phyloP scores from a whole-genome alignment of 2,329 filamentous ascomycete genomes.

The Incumbomyces lentus region DNA sequence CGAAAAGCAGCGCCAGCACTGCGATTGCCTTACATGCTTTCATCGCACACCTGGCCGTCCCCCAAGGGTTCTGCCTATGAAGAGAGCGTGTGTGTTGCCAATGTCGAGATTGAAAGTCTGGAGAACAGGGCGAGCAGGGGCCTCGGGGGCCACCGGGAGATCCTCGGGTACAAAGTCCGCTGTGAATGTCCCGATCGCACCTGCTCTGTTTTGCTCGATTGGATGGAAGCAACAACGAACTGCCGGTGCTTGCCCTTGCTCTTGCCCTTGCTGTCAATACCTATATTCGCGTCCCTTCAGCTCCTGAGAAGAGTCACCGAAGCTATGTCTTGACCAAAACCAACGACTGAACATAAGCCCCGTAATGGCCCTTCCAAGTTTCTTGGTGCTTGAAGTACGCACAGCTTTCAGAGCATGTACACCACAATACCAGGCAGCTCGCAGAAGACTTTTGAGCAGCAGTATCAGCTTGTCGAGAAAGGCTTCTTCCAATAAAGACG shows the following conservation, averaged over 20 bases:
- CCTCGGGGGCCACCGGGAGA: no score
- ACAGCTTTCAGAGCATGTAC: constrained; percentile 15
- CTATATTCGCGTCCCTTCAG: no score
- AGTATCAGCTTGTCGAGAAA: background rate
- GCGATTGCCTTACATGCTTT: background rate
- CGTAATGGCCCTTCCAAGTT: constrained; percentile 8
- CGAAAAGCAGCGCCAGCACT: constrained; percentile 2
- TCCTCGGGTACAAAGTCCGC: no score
- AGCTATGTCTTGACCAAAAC: background rate
- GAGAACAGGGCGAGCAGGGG: no score
- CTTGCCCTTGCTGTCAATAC: no score
- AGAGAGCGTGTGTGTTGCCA: no score
- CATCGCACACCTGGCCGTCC: background rate
- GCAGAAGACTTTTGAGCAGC: constrained; percentile 12
- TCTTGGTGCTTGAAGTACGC: constrained; percentile 15
- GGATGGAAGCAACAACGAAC: no score
- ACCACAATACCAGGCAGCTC: constrained; percentile 11
- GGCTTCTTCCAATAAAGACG: background rate
- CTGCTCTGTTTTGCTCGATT: no score
- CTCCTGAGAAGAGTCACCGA: background rate
- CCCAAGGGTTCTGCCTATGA: no score
- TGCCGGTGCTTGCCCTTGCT: no score
- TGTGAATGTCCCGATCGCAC: no score
- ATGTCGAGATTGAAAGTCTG: no score
- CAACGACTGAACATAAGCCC: background rate